phyloP scores from a whole-genome alignment of 1,139 yeast species.

The Wickerhamiella infanticola region DNA sequence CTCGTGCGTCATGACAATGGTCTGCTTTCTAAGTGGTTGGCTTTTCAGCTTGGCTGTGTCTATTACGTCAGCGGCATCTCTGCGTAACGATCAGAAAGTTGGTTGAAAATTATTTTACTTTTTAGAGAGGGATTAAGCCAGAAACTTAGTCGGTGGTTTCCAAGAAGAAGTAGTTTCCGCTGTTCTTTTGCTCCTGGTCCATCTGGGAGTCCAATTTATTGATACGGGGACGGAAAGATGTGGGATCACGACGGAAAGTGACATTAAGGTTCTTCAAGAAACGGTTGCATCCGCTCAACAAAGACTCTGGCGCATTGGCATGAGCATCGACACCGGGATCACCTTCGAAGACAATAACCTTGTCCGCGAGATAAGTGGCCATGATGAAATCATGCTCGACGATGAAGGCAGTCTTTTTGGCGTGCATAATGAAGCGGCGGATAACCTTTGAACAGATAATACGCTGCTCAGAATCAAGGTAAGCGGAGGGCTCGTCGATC shows the following conservation, averaged over 20 bases:
- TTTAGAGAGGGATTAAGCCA: not conserved
- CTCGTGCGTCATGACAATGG: constrained; percentile 26
- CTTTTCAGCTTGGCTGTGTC: not conserved
- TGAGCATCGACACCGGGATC: constrained; percentile 66
- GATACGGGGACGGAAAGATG: constrained; percentile 94
- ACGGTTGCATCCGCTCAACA: constrained; percentile 91
- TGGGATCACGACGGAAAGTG: constrained; percentile 98
- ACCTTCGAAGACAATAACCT: constrained; percentile 97
- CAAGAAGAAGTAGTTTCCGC: constrained; percentile 91
- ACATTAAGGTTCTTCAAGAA: constrained; percentile 94
- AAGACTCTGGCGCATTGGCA: constrained; percentile 80
- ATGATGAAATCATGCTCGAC: constrained; percentile 99
- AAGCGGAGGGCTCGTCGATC: constrained; percentile 97
- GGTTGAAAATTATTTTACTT: not conserved
- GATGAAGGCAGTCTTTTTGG: constrained; percentile 93
- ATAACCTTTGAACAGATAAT: constrained; percentile 96
- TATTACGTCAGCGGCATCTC: too few relatives aligned
- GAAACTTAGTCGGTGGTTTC: constrained; percentile 29
- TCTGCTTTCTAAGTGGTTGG: not conserved
- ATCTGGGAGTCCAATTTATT: constrained; percentile 94
- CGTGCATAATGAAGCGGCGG: constrained; percentile 87
- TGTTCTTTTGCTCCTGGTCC: constrained; percentile 89
- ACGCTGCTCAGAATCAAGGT: constrained; percentile 98
- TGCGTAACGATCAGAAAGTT: not conserved
- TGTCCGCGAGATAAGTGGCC: constrained; percentile 98